A percentile compares a stretch with the other conserved stretches of the same genome.
These are phyloP conservation scores for Brettanomyces anomalus DNA, from an alignment of 805 yeast species.

Conservation along the genomic window DNA sequence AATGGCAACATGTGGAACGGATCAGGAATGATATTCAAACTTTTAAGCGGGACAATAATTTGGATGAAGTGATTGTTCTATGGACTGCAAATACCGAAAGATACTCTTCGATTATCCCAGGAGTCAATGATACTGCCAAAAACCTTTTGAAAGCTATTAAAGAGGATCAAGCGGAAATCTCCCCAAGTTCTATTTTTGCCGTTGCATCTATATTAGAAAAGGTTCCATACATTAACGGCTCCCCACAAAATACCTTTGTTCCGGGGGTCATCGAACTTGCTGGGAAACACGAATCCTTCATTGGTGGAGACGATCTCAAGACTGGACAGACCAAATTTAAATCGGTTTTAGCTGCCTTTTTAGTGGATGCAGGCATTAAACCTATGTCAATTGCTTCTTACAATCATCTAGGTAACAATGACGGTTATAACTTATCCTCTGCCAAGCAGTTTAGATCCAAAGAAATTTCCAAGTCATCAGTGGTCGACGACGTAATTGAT, in stretches of 20 bases:
- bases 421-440: constrained; percentile 85
- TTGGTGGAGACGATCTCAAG: constrained; percentile 97
- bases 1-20: constrained; percentile 85
- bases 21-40: constrained; percentile 76
- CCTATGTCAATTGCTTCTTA: constrained; percentile 92
- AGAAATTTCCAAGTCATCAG: constrained; percentile 89
- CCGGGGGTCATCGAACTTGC: constrained; percentile 92
- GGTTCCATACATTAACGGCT: constrained; percentile 88
- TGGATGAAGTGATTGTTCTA: constrained; percentile 82
- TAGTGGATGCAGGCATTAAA: constrained; percentile 95
- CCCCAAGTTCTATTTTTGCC: constrained; percentile 93
- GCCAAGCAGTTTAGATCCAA: constrained; percentile 92
- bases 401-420: constrained; percentile 94
- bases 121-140: constrained; percentile 85
- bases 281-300: constrained; percentile 62
- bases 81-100: constrained; percentile 99
- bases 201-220: constrained; percentile 86
- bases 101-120: constrained; percentile 65
- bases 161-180: constrained; percentile 69
- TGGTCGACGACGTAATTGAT: constrained; percentile 88
- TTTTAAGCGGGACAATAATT: constrained; percentile 60
- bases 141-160: constrained; percentile 69
- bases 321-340: constrained; percentile 93
- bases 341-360: constrained; percentile 92
- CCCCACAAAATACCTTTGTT: constrained; percentile 96